Evolutionary conservation across 2,329 filamentous ascomycete species (phyloP), one percentile per base, ranked within the genome.

Genomic region (Hypoxylon sp.): DNA sequence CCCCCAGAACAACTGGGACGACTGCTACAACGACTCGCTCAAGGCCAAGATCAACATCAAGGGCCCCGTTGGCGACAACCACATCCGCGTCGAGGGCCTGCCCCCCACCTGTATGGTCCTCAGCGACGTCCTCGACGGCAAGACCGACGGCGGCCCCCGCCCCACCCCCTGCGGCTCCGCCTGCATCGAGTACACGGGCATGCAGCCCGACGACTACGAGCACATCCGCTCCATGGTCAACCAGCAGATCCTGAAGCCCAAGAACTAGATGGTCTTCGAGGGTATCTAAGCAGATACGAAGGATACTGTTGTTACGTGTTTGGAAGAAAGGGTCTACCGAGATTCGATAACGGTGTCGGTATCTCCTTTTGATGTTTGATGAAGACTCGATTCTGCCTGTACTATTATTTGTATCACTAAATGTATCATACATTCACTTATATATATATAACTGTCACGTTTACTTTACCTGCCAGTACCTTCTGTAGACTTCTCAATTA

Each of bases 181-280:
- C 24, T 56, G 54, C 10, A 40, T 57, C 17, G 54, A 51, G 15
- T 57, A 48, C 15, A 13, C 40, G 4, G 54, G 54, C 18, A 57
- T 51, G 54, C 35, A 31, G 5, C 5, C 8, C 8, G 47, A 50
- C 15, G 46, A 47, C 3, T 56, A 56, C 26, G 53, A 56, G 41
- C 40, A 51, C 13, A 50, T 56, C 10, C 41, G 53, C 5, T 6
- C 27, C n/a, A 51, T 41, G 15, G 18, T 56, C 47, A 51, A 56
- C 17, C 46, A 41, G 3, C 47, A 51, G 26, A 35, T 56, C 7
- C 10, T 56, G n/a, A 50, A 51, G 4, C 45, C 18, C 4, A 38
- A 38, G 9, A 18, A 38, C 15, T 38, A 20, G 20, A 18, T n/a
- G n/a, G n/a, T 20, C 17, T 11, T 3, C n/a, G 18, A 9, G 10